These are phyloP conservation scores for Mucor lusitanicus DNA, from an alignment of 371 early-diverging fungal species.

Conservation along the genomic window DNA sequence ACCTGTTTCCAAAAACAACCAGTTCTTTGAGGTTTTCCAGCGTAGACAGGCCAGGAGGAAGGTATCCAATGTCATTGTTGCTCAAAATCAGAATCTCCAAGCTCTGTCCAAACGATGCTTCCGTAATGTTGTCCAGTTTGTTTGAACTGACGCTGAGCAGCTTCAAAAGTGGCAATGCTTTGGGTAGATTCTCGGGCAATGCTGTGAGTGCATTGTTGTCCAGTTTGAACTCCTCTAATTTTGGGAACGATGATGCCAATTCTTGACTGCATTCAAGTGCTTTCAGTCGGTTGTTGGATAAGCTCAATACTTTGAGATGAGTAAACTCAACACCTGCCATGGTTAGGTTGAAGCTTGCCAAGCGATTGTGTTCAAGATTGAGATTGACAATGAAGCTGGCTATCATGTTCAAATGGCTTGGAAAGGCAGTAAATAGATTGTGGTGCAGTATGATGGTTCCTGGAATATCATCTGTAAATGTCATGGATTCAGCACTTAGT, in stretches of 20 bases:
- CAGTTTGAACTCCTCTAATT: constrained; percentile 46
- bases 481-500: constrained; percentile 29
- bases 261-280: constrained; percentile 6
- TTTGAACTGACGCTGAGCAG: constrained; percentile 52
- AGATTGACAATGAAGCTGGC: constrained; percentile 45
- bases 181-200: constrained; percentile 44
- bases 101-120: constrained; percentile 41
- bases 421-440: constrained; percentile 46
- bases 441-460: constrained; percentile 32
- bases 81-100: constrained; percentile 55
- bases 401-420: constrained; percentile 22
- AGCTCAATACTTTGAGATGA: constrained; percentile 44
- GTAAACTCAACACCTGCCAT: constrained; percentile 40
- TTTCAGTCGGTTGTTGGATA: constrained; percentile 58
- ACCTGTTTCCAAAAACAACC: constrained; percentile 61
- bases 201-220: constrained; percentile 44
- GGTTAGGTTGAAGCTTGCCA: constrained; percentile 38
- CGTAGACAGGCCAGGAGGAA: constrained; percentile 65
- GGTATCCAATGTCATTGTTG: constrained; percentile 59
- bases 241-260: constrained; percentile 36
- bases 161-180: constrained; percentile 51
- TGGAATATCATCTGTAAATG: constrained; percentile 19
- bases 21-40: constrained; percentile 52
- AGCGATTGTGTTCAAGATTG: constrained; percentile 54
- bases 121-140: constrained; percentile 48